Evolutionary conservation across 768 basidiomycete genomes (phyloP), one percentile per base, ranked within the genome.

Genomic region (Lactarius sp.): DNA sequence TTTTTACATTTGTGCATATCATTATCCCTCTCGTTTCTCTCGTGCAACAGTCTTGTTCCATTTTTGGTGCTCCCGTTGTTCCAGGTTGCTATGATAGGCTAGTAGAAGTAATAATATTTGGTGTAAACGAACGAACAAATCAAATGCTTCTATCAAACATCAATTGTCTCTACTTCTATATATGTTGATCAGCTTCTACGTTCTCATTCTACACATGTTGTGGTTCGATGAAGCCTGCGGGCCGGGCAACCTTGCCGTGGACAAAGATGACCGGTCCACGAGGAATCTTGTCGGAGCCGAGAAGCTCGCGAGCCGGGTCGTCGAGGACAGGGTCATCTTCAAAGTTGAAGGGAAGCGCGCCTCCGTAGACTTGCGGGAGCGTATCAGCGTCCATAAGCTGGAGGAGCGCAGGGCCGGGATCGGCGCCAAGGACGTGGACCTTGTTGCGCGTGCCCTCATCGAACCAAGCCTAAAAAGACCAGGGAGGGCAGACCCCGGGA

Each of bases 401-500:
- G 13, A 77, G 74, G 3, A 93, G 79, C 2, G 77, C 74, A 1
- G 77, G 70, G 4, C 81, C 82, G 4, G 83, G 81, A 60, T 87
- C 81, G 60, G 79, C 82, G 3, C 85, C 85, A 9, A 93, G 77
- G 39, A 94, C 79, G 69, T 87, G 83, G 37, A 94, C 85, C 77
- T 94, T 94, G 63, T 80, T 79, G 18, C 86, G 82, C 13, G 90
- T 92, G 49, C 82, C 83, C 71, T 87, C 85, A 70, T 92, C 91
- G 72, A 92, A 92, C 86, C 87, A 90, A 33, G 80, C 82, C 83
- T 88, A 68, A 36, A 18, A 27, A 27, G 2, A 27, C 27, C 27
- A 27, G 27, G 27, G 27, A 27, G 22, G 47, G 36, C 37, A 42
- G 37, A 27, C 14, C 44, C 31, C 7, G 16, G 1, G 6, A 53